Evolutionary conservation across 208 protist species (phyloP), one percentile per base, ranked within the genome.

Genomic region (Trypanosomatidae sp.): DNA sequence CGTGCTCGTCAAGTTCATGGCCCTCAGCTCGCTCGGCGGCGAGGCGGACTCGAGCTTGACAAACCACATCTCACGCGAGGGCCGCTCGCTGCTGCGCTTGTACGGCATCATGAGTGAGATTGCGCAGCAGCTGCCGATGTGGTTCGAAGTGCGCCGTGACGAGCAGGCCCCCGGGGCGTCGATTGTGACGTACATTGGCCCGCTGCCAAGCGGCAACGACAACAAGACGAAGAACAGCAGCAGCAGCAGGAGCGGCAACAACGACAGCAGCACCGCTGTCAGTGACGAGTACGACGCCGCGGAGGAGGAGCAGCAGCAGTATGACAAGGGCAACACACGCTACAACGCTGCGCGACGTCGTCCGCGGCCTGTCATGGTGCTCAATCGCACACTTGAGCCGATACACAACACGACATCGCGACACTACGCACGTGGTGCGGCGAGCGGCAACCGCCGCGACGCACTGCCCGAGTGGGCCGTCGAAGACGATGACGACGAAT

Each of bases 101-200:
- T 21, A 82, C 33, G 86, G 86, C 4, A 57, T 54, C 24, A n/a
- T 75, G 1, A 51, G 38, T 1, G 45, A 71, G 4, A 35, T 94
- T 6, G 78, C 64, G 4, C 52, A 61, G 49, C 70, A 81, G 59
- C 50, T 94, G 13, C 86, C 86, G 6, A 66, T 75, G 71, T 89
- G 77, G 76, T 94, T 94, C 55, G 50, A 68, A 1, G 72, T 86
- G 39, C 73, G 66, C 1, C 62, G 61, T 20, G 69, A 80, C 19
- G 22, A 52, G 15, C 6, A 41, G 8, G 67, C 74, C 39, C 42
- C 32, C 11, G 63, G 66, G 21, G 43, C 23, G 7, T 68, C 67
- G 0, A 52, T 90, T 18, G 88, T 94, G 35, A 85, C 78, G 4
- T 94, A 85, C 64, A 77, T 91, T 21, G 77, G 71, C 8, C 48